Conservation (phyloP, 306 rosid species). For the Arachis stenosperma region DNA sequence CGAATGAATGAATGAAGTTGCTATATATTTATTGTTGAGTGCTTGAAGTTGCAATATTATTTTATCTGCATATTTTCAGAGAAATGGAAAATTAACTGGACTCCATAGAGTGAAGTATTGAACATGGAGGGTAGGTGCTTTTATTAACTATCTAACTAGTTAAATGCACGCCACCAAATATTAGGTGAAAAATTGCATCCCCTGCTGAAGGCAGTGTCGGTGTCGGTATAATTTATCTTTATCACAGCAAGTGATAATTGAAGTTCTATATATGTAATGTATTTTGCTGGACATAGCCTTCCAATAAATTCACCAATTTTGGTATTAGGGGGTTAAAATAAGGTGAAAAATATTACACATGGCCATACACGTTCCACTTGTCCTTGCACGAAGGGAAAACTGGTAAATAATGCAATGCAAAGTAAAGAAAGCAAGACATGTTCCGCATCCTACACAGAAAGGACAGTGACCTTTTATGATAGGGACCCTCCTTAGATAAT, state of each 20-base stretch:
- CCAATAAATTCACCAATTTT: neutral
- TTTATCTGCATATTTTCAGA: neutral
- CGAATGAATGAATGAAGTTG: too few species aligned
- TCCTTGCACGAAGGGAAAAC: constrained; percentile 38
- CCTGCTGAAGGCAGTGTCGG: constrained; percentile 2
- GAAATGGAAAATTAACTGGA: neutral
- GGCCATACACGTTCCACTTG: constrained; percentile 10
- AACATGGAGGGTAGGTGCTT: neutral
- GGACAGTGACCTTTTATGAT: constrained; percentile 42
- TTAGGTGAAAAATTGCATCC: neutral
- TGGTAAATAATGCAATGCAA: constrained; percentile 34
- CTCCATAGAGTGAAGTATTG: neutral
- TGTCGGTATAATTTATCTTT: too few species aligned
- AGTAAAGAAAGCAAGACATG: neutral
- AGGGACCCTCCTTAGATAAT: constrained; percentile 45
- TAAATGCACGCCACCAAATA: neutral
- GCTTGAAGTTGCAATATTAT: too few species aligned
- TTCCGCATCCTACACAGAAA: neutral
- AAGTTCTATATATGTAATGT: neutral
- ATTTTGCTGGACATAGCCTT: neutral
- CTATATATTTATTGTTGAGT: too few species aligned
- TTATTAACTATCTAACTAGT: neutral
- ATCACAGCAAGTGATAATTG: neutral
- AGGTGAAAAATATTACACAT: neutral
- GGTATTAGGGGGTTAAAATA: neutral